Conservation (phyloP, 2,329 filamentous ascomycete species). For the Knufia petricola region DNA sequence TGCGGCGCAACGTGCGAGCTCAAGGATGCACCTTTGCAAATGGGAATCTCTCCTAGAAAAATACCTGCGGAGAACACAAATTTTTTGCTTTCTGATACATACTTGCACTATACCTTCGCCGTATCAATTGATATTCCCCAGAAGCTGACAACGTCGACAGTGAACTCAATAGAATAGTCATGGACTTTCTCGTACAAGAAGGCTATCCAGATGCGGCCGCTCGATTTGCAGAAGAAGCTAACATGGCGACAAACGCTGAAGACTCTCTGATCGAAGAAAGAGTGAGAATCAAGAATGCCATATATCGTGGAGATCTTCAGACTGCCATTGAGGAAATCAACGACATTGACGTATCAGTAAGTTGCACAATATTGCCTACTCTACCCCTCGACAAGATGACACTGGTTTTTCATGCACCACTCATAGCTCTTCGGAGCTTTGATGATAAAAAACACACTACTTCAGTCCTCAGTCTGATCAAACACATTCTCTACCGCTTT, state of each 20-base stretch:
- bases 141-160: conserved; percentile 42
- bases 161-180: conserved; percentile 88
- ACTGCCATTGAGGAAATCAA: conserved; percentile 79
- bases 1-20: conserved; percentile 29
- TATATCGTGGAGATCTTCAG: conserved; percentile 77
- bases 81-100: conserved; percentile 63
- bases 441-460: conserved; percentile 72
- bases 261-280: conserved; percentile 64
- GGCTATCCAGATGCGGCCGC: conserved; percentile 87
- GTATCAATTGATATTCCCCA: conserved; percentile 6
- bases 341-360: conserved; percentile 81
- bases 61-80: conserved; percentile 74
- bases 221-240: conserved; percentile 90
- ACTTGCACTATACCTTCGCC: conserved; percentile 17
- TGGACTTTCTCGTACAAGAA: conserved; percentile 94
- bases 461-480: conserved; percentile 83
- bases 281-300: conserved; percentile 73
- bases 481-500: conserved; percentile 12
- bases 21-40: conserved; percentile 82
- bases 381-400: conserved; percentile 70
- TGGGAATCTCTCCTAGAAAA: conserved; percentile 99
- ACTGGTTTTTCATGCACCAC: conserved; percentile 98
- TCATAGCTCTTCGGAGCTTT: conserved; percentile 80
- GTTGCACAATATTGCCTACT: conserved; percentile 28
- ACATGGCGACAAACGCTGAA: conserved; percentile 65